Evolutionary conservation across 2,329 filamentous ascomycete genomes (phyloP).

Genomic region (Fusarium multiceps): DNA sequence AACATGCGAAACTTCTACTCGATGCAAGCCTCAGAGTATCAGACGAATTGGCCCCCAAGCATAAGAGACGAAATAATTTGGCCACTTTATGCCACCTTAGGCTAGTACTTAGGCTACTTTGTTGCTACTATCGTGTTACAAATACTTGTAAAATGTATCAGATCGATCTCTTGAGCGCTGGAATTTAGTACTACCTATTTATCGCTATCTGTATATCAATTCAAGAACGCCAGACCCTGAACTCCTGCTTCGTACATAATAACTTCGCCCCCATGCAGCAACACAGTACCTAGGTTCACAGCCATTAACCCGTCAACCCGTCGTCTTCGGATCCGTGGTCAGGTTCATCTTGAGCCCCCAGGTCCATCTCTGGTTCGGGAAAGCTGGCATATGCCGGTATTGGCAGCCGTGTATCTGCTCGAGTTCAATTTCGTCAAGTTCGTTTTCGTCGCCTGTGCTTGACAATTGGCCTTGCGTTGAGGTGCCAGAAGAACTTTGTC

Average conservation of each 20-base stretch:
- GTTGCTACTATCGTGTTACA: too few relatives aligned
- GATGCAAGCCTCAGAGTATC: not conserved
- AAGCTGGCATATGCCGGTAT: not conserved
- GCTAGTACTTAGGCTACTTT: not conserved
- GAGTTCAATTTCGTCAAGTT: not conserved
- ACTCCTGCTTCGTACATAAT: not conserved
- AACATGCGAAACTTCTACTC: not conserved
- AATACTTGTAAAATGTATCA: not conserved
- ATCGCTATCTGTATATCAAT: slow-evolving; percentile 1
- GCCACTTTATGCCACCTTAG: not conserved
- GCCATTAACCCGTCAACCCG: too few relatives aligned
- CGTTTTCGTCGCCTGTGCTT: not conserved
- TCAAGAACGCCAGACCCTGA: not conserved
- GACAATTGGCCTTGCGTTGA: not conserved
- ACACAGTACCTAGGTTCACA: not conserved
- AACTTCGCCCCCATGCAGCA: not conserved
- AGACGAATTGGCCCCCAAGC: not conserved
- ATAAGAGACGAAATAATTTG: not conserved
- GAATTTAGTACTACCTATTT: not conserved
- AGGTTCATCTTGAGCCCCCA: not conserved
- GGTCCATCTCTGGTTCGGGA: not conserved
- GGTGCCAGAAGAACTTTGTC: too few relatives aligned
- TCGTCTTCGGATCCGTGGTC: not conserved
- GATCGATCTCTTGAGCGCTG: slow-evolving; percentile 2
- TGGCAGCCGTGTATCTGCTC: not conserved